Base-by-base conservation (phyloP, 1,139 yeast species). In the Pichia kudriavzevii region DNA sequence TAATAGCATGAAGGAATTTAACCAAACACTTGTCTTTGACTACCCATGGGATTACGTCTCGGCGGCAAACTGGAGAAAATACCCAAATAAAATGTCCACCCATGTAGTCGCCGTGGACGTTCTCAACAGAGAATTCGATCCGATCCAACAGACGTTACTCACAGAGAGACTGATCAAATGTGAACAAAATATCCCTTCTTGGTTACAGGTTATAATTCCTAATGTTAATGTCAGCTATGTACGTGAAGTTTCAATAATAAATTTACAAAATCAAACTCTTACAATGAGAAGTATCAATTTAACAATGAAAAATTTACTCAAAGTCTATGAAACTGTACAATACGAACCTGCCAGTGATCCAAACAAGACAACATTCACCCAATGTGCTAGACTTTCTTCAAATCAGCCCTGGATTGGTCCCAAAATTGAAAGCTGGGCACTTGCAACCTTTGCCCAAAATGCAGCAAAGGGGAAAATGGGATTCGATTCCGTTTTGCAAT, bases 41-140 rank as follows among this genome's bases (percentile, higher is more conserved):
- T 88, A 88, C 52, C 74, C 94, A 1, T 88, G 97, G 96, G 94
- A 82, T 26, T 87, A 84, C 52, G 95, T 91, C 14, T 82, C 95
- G 1, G 88, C 94, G 0, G 97, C 97, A 40, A 88, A 91, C 59
- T 91, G 98, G 98, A 78, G 75, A 46, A 91, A 91, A 53, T 91
- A 91, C 60, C 98, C 98, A 12, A 91, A 91, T 47, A 94, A 87
- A 52, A 67, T 80, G 43, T 79, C 95, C 7, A 73, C 94, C 1
- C 98, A 91, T 60, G 98, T 91, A n/a, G 79, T 85, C 13, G 93
- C 94, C 1, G 97, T 91, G 6, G 98, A 91, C 57, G 84, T 85
- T 3, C 61, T 91, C 32, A 64, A 79, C 41, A 67, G 97, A 41
- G 83, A 79, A 46, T 55, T 85, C 21, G 75, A 79, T 49, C 62